Conservation (phyloP, 305 asterid species). For the Lippia alba region DNA sequence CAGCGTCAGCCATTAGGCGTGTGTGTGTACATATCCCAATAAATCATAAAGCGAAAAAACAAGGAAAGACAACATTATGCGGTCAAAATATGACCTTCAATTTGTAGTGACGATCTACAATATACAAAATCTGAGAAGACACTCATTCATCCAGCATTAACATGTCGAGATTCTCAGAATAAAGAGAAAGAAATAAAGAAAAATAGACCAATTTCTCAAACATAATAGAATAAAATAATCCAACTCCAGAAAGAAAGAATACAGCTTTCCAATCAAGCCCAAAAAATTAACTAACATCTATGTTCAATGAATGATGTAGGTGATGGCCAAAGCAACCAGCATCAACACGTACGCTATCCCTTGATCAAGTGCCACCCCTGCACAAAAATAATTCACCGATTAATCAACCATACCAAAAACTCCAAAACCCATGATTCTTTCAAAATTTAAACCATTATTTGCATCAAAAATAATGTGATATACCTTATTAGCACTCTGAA, state of each 20-base stretch:
- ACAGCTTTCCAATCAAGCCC: neutral
- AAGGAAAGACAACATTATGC: too few species aligned
- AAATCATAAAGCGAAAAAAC: too few species aligned
- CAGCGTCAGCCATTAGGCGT: too few species aligned
- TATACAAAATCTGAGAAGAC: too few species aligned
- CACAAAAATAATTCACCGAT: neutral
- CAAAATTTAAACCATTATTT: too few species aligned
- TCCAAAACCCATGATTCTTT: neutral
- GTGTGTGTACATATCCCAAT: too few species aligned
- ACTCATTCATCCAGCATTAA: too few species aligned
- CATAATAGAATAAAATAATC: conserved; percentile 6
- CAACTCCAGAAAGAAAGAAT: conserved; percentile 22
- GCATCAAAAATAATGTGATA: too few species aligned
- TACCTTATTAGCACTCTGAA: too few species aligned
- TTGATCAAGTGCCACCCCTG: conserved; percentile 61
- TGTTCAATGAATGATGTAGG: conserved; percentile 49
- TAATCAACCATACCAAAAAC: neutral
- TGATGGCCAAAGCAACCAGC: conserved; percentile 60
- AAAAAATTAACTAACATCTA: neutral
- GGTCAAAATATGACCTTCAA: too few species aligned
- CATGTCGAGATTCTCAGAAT: too few species aligned
- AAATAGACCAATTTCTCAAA: neutral
- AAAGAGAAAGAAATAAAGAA: neutral
- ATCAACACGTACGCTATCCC: conserved; percentile 59
- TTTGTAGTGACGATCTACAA: too few species aligned